These are phyloP conservation scores for Pelagomonas calceolata DNA, from an alignment of 108 stramenopile species.

Conservation along the genomic window DNA sequence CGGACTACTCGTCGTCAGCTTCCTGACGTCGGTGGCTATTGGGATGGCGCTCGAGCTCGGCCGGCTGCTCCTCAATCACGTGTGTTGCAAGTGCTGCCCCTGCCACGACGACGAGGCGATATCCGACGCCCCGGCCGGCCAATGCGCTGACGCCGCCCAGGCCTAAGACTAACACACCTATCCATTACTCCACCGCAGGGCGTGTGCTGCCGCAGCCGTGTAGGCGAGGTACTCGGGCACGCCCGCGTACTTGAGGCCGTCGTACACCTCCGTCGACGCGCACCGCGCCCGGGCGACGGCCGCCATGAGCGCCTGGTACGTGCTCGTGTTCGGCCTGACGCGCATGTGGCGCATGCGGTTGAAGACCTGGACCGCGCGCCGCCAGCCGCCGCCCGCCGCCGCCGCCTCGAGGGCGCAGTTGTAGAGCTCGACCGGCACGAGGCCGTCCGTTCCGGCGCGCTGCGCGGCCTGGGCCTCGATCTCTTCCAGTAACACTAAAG, in stretches of 20 bases:
- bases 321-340: conserved; percentile 5
- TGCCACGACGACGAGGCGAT: too few species aligned
- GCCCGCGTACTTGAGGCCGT: conserved; percentile 6
- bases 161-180: too few species aligned
- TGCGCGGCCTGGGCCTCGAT: background rate
- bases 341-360: background rate
- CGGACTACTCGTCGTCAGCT: too few species aligned
- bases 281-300: background rate
- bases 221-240: conserved; percentile 17
- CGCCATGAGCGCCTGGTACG: background rate
- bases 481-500: background rate
- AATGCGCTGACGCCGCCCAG: too few species aligned
- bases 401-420: conserved; percentile 6
- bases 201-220: conserved; percentile 1
- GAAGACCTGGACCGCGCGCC: conserved; percentile 4
- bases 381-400: background rate
- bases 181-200: background rate
- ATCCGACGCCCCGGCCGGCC: too few species aligned
- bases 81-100: too few species aligned
- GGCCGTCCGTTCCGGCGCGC: too few species aligned
- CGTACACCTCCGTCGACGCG: conserved; percentile 1
- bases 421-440: background rate
- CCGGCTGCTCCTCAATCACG: too few species aligned
- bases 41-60: too few species aligned
- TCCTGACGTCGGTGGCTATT: too few species aligned